A percentile compares a stretch with the other conserved stretches of the same genome.
These are phyloP conservation scores for Acephala macrosclerotiorum DNA, from an alignment of 2,329 filamentous ascomycete species.

Conservation along the genomic window DNA sequence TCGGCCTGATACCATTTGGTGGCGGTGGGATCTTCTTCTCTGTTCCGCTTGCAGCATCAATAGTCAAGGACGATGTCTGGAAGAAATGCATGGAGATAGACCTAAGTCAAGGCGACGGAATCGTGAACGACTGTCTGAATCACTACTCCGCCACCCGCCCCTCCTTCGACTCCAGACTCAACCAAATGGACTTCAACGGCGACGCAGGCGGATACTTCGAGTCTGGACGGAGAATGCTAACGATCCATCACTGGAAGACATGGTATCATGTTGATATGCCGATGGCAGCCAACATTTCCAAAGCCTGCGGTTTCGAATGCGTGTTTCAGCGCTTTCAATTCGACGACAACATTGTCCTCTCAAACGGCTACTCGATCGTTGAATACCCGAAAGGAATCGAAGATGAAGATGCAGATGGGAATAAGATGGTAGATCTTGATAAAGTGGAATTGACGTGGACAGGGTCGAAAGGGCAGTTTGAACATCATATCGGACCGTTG, in stretches of 20 bases:
- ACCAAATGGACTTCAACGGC: conserved; percentile 41
- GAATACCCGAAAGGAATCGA: conserved; percentile 34
- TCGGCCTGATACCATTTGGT: conserved; percentile 38
- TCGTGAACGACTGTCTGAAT: conserved; percentile 36
- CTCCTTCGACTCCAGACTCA: conserved; percentile 33
- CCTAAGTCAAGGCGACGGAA: conserved; percentile 36
- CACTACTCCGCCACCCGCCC: conserved; percentile 30
- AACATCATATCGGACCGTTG: conserved; percentile 58
- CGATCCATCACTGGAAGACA: conserved; percentile 39
- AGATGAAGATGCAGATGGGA: conserved; percentile 1
- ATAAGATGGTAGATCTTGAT: conserved; percentile 32
- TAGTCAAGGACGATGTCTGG: conserved; percentile 27
- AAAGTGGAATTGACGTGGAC: conserved; percentile 49
- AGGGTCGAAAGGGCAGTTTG: conserved; percentile 52
- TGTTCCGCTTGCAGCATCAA: conserved; percentile 32
- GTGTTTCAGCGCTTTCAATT: conserved; percentile 53
- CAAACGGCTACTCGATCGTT: conserved; percentile 49
- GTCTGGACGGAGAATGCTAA: conserved; percentile 35
- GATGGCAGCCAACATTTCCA: conserved; percentile 21
- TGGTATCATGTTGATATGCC: conserved; percentile 38
- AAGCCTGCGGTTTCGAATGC: conserved; percentile 40
- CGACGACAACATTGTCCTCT: conserved; percentile 49
- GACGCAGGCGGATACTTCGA: conserved; percentile 37
- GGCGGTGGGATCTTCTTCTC: conserved; percentile 41
- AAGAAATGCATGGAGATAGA: conserved; percentile 28